Conservation (phyloP, 768 basidiomycete genomes). For the Boletus speciosus region DNA sequence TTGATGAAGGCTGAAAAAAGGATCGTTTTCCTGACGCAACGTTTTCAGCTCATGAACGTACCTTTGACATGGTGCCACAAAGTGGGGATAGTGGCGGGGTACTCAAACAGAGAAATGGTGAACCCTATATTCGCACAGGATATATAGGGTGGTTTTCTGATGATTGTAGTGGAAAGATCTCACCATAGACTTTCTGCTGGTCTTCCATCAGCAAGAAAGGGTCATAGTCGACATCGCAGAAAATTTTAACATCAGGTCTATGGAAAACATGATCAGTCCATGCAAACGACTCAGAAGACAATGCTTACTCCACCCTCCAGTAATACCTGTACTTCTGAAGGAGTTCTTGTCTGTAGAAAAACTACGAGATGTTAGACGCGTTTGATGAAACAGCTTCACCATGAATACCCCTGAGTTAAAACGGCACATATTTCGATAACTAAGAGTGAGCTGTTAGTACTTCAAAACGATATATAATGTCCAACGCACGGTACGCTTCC, state of each 20-base stretch:
- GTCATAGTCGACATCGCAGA: slow-evolving; percentile 76
- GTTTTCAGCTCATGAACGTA: slow-evolving; percentile 21
- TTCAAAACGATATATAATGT: neutral
- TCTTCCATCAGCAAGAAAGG: slow-evolving; percentile 82
- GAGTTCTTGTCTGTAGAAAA: slow-evolving; percentile 81
- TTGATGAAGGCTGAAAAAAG: slow-evolving; percentile 59
- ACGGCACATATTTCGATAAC: slow-evolving; percentile 94
- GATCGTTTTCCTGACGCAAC: neutral
- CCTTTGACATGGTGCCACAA: slow-evolving; percentile 76
- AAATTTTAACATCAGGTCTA: slow-evolving; percentile 75
- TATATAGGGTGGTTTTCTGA: slow-evolving; percentile 24
- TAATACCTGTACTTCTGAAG: slow-evolving; percentile 79
- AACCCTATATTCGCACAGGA: slow-evolving; percentile 47
- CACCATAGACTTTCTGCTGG: slow-evolving; percentile 80
- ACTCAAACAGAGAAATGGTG: slow-evolving; percentile 77
- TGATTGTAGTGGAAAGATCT: neutral
- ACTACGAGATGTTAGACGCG: slow-evolving; percentile 38
- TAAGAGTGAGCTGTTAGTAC: slow-evolving; percentile 24
- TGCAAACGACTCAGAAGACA: neutral
- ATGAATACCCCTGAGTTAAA: slow-evolving; percentile 78
- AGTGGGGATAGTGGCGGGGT: slow-evolving; percentile 73
- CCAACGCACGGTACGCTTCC: slow-evolving; percentile 67
- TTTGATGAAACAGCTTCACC: neutral
- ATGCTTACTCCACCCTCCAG: slow-evolving; percentile 82
- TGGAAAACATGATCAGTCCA: slow-evolving; percentile 7